phyloP scores from a whole-genome alignment of 2,329 filamentous ascomycete genomes.

The Beauveria asiatica region DNA sequence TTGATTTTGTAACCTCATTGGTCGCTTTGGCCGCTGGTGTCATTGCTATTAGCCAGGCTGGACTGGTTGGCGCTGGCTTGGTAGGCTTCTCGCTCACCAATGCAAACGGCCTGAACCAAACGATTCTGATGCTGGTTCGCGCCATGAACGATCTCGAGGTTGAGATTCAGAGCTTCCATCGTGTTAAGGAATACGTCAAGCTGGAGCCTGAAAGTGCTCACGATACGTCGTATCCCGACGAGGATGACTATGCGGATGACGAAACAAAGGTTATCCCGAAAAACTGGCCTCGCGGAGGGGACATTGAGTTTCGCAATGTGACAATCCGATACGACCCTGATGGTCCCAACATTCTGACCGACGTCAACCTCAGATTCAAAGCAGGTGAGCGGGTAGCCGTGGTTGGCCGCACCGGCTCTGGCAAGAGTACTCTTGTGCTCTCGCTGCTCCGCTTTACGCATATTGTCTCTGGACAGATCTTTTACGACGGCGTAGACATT shows the following conservation, averaged over 20 bases:
- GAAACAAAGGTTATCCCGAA: conserved; percentile 29
- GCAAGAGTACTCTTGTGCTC: conserved; percentile 64
- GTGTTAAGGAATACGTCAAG: conserved; percentile 40
- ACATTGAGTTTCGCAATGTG: conserved; percentile 42
- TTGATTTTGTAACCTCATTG: conserved; percentile 45
- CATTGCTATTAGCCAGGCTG: conserved; percentile 41
- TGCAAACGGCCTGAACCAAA: conserved; percentile 44
- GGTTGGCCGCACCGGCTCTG: conserved; percentile 72
- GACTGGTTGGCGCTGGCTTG: conserved; percentile 39
- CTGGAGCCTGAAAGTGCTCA: conserved; percentile 36
- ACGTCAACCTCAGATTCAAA: conserved; percentile 41
- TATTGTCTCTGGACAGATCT: conserved; percentile 41
- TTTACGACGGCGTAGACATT: conserved; percentile 49
- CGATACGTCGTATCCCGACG: conserved; percentile 30
- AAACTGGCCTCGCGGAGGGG: conserved; percentile 37
- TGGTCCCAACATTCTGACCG: conserved; percentile 39
- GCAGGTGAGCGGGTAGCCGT: conserved; percentile 71
- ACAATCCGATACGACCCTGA: conserved; percentile 40
- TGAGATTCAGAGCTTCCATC: conserved; percentile 43
- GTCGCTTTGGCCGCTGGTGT: conserved; percentile 43
- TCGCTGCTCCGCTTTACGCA: conserved; percentile 47
- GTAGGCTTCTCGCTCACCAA: conserved; percentile 50
- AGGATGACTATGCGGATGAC: conserved; percentile 33
- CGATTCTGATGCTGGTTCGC: conserved; percentile 43
- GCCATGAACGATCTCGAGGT: conserved; percentile 46